Percentiles rank a stretch among this genome's conserved stretches.
Evolutionary conservation across 2,329 filamentous ascomycete genomes (phyloP).

Genomic region (Calonectria multiphialidica): DNA sequence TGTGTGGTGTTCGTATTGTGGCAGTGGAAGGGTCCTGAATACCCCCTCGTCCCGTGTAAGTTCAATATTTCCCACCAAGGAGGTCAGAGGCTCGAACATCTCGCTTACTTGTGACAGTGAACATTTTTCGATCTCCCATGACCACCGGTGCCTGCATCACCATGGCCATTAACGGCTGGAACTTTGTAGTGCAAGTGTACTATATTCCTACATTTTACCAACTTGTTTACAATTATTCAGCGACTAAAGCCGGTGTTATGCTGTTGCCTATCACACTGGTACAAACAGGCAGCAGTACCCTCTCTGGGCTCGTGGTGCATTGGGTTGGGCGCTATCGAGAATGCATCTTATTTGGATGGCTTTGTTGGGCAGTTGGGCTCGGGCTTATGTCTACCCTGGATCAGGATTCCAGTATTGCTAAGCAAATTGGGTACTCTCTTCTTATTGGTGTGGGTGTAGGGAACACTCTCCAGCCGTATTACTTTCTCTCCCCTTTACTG

Average conservation of each 20-base stretch:
- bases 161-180: constrained; percentile 71
- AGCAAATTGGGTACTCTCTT: constrained; percentile 66
- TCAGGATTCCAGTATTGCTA: constrained; percentile 59
- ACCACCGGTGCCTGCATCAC: constrained; percentile 68
- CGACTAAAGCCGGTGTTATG: neutral
- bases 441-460: constrained; percentile 65
- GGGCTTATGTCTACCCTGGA: constrained; percentile 66
- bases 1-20: constrained; percentile 65
- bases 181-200: constrained; percentile 68
- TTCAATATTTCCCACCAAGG: constrained; percentile 33
- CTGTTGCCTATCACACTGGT: neutral
- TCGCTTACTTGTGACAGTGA: neutral
- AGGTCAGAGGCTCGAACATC: neutral
- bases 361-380: constrained; percentile 63
- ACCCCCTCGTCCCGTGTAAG: constrained; percentile 61
- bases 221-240: neutral
- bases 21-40: constrained; percentile 62
- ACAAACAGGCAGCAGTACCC: neutral
- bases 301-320: constrained; percentile 65
- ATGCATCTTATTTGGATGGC: constrained; percentile 66
- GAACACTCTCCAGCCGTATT: constrained; percentile 62
- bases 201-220: constrained; percentile 60
- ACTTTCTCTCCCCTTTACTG: constrained; percentile 4
- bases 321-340: constrained; percentile 66
- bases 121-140: constrained; percentile 65